phyloP scores from a whole-genome alignment of 768 basidiomycete species.

The Sarcodon aspratus region DNA sequence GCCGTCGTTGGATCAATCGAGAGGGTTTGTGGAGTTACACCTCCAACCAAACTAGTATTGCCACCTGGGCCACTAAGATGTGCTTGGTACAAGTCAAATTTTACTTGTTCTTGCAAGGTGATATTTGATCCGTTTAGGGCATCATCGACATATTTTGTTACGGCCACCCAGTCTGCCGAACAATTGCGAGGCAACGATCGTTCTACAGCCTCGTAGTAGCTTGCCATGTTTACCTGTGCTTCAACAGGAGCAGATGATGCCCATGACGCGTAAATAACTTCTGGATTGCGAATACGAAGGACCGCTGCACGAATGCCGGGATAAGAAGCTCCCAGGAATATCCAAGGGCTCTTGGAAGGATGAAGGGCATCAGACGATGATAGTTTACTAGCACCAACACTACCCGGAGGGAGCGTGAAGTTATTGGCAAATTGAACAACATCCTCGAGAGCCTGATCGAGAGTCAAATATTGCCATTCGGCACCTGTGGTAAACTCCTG shows the following conservation, averaged over 20 bases:
- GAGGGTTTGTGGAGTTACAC: background rate
- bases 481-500: slow-evolving; percentile 33
- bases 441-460: slow-evolving; percentile 39
- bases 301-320: slow-evolving; percentile 34
- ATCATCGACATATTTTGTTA: slow-evolving; percentile 21
- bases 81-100: background rate
- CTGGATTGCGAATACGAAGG: slow-evolving; percentile 34
- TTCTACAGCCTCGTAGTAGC: slow-evolving; percentile 39
- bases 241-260: slow-evolving; percentile 39
- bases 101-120: background rate
- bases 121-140: slow-evolving; percentile 2
- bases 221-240: slow-evolving; percentile 37
- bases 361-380: slow-evolving; percentile 16
- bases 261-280: slow-evolving; percentile 35
- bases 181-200: slow-evolving; percentile 38
- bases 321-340: slow-evolving; percentile 39
- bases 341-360: slow-evolving; percentile 32
- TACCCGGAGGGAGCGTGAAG: slow-evolving; percentile 14
- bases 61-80: background rate
- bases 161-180: slow-evolving; percentile 40
- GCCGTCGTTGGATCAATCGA: slow-evolving; percentile 26
- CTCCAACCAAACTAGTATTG: background rate
- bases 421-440: slow-evolving; percentile 37
- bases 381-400: background rate
- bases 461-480: slow-evolving; percentile 35